Percentiles rank a stretch among this genome's conserved stretches.
Evolutionary conservation across 2,329 filamentous ascomycete species (phyloP).

Genomic region (Ophiosphaerella korrae): DNA sequence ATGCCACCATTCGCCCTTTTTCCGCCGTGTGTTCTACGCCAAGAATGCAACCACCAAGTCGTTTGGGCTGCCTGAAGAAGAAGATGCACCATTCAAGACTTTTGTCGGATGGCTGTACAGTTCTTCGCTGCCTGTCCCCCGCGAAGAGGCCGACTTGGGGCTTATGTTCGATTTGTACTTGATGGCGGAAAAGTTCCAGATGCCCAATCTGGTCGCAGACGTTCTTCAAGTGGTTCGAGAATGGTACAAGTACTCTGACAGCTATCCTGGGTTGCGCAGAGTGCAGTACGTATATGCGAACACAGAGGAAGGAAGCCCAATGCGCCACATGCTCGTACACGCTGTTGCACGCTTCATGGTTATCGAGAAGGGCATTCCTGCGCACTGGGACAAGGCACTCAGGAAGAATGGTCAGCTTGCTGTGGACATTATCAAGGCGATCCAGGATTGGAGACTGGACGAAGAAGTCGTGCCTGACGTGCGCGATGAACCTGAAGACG

Average conservation of each 20-base stretch:
- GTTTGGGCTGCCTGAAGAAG: conserved; percentile 59
- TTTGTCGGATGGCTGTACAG: conserved; percentile 62
- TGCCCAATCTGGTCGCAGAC: conserved; percentile 53
- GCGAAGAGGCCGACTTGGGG: conserved; percentile 57
- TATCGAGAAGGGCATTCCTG: conserved; percentile 55
- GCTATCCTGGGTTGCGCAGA: conserved; percentile 57
- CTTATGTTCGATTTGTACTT: conserved; percentile 60
- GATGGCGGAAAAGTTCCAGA: conserved; percentile 59
- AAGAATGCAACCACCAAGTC: conserved; percentile 42
- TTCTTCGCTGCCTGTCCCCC: conserved; percentile 52
- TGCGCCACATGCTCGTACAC: conserved; percentile 57
- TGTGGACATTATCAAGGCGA: conserved; percentile 59
- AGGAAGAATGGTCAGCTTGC: conserved; percentile 61
- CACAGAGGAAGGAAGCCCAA: conserved; percentile 53
- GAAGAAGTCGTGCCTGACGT: conserved; percentile 56
- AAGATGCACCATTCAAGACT: conserved; percentile 57
- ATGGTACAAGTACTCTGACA: conserved; percentile 59
- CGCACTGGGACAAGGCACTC: conserved; percentile 61
- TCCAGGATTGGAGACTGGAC: conserved; percentile 61
- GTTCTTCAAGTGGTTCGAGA: conserved; percentile 56
- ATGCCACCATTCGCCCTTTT: conserved; percentile 60
- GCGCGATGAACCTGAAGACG: conserved; percentile 50
- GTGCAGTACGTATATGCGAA: conserved; percentile 61
- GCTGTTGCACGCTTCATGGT: conserved; percentile 58
- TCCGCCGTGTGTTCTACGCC: conserved; percentile 58